Percentiles rank a stretch among this genome's conserved stretches.
These are phyloP conservation scores for Verbascum thapsus DNA, from an alignment of 257 asterid genomes.

Conservation along the genomic window DNA sequence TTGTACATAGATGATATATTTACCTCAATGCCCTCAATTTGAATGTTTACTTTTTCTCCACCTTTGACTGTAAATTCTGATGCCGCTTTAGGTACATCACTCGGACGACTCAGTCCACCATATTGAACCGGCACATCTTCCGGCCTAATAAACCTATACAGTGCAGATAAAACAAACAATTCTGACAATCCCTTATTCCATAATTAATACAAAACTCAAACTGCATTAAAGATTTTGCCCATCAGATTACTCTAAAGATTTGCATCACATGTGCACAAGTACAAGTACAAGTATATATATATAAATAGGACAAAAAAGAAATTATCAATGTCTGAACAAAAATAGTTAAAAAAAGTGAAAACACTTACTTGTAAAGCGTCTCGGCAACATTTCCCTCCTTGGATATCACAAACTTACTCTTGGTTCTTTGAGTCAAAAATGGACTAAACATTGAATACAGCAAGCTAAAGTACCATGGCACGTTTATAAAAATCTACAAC, in stretches of 20 bases:
- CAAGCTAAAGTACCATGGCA: constrained; percentile 95
- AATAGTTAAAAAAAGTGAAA: background rate
- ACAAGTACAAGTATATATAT: background rate
- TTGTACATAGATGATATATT: too few relatives aligned
- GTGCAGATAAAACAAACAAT: background rate
- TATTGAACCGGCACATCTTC: constrained; percentile 81
- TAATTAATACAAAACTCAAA: constrained; percentile 21
- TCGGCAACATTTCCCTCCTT: constrained; percentile 88
- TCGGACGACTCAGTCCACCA: constrained; percentile 76
- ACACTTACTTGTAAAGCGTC: constrained; percentile 76
- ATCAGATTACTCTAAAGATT: constrained; percentile 8
- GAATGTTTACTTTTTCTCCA: constrained; percentile 90
- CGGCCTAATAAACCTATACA: constrained; percentile 73
- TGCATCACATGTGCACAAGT: background rate
- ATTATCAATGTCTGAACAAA: too few relatives aligned
- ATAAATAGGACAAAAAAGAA: too few relatives aligned
- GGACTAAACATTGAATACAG: constrained; percentile 93
- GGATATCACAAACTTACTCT: constrained; percentile 90
- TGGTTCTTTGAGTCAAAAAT: constrained; percentile 89
- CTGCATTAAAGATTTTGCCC: constrained; percentile 26
- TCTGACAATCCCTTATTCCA: background rate
- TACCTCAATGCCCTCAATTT: constrained; percentile 72
- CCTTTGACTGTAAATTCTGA: constrained; percentile 76
- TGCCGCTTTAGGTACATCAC: constrained; percentile 55
- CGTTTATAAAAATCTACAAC: constrained; percentile 73